Evolutionary conservation across 805 yeast species (phyloP), one percentile per base, ranked within the genome.

Genomic region (Candida corydali): DNA sequence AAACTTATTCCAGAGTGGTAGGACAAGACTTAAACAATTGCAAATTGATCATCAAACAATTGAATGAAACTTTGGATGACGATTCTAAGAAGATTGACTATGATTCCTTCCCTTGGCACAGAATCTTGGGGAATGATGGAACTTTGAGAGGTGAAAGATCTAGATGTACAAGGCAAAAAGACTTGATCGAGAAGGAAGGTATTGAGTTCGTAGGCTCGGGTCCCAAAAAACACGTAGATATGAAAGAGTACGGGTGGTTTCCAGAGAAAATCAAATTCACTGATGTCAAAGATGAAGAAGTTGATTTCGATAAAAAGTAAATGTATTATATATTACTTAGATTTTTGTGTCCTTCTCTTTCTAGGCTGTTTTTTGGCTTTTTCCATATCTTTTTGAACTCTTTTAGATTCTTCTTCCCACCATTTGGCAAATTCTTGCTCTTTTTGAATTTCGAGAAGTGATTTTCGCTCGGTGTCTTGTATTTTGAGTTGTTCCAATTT

Each of bases 351-450:
- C 12, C 11, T 38, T 26, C 26, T 38, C 17, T 37, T 20, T 10
- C 16, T 22, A 8, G 12, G 10, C 12, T 17, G 22, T 26, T 14
- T 27, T 20, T 17, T 31, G n/a, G 26, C 9, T 29, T 38, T 19
- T 18, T 32, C 42, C 57, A 62, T 50, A 43, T 55, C 60, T 33
- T 49, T 52, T 52, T 82, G 91, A 6, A 82, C 82, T 35, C 73
- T 66, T n/a, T 67, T 66, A 37, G 86, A 71, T 51, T 88, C 96
- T 45, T 76, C 78, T 25, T 76, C 82, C 89, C 95, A 88, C 96
- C 96, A 88, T 41, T 64, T 72, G 19, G 81, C 88, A 63, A 88
- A 88, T 51, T 81, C 87, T 50, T 85, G 86, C 44, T 88, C 96
- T 45, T 80, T 81, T 51, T 80, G 82, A 31, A 83, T 73, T 40